These are phyloP conservation scores for Cladophialophora bantiana DNA, from an alignment of 2,329 filamentous ascomycete genomes.

Conservation along the genomic window DNA sequence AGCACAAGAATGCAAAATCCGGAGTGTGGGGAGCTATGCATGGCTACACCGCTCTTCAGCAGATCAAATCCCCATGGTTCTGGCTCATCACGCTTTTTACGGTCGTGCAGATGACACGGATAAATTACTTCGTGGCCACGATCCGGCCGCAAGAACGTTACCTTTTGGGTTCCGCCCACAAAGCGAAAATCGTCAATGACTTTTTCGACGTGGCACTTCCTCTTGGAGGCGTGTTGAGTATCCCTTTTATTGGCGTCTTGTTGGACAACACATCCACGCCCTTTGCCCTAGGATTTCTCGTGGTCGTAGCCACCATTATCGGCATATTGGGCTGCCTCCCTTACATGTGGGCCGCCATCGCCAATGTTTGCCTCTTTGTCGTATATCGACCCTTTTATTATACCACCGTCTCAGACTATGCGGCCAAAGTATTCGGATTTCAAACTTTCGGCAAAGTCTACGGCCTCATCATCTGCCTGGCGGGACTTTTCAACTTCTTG, in stretches of 20 bases:
- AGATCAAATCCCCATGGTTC: conserved; percentile 84
- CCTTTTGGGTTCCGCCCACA: conserved; percentile 68
- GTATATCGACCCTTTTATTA: conserved; percentile 42
- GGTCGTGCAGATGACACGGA: conserved; percentile 76
- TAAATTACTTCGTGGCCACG: conserved; percentile 93
- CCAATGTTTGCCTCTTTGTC: conserved; percentile 74
- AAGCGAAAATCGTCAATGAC: conserved; percentile 75
- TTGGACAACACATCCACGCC: conserved; percentile 79
- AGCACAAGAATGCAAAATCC: conserved; percentile 70
- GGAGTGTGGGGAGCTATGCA: conserved; percentile 91
- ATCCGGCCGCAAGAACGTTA: conserved; percentile 81
- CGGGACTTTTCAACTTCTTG: conserved; percentile 82
- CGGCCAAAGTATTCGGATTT: conserved; percentile 91
- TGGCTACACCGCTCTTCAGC: conserved; percentile 70
- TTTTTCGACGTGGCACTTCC: conserved; percentile 89
- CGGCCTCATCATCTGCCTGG: conserved; percentile 84
- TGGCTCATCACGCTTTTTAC: conserved; percentile 83
- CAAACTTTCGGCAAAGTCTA: conserved; percentile 94
- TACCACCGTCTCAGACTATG: conserved; percentile 68
- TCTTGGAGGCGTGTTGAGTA: conserved; percentile 79
- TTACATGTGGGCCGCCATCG: conserved; percentile 71
- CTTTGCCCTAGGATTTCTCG: conserved; percentile 73
- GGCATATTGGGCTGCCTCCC: conserved; percentile 79
- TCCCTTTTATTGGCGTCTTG: conserved; percentile 83
- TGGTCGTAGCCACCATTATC: conserved; percentile 74